Conservation (phyloP, 139 green algal genomes). For the Auxenochlorella protothecoides region DNA sequence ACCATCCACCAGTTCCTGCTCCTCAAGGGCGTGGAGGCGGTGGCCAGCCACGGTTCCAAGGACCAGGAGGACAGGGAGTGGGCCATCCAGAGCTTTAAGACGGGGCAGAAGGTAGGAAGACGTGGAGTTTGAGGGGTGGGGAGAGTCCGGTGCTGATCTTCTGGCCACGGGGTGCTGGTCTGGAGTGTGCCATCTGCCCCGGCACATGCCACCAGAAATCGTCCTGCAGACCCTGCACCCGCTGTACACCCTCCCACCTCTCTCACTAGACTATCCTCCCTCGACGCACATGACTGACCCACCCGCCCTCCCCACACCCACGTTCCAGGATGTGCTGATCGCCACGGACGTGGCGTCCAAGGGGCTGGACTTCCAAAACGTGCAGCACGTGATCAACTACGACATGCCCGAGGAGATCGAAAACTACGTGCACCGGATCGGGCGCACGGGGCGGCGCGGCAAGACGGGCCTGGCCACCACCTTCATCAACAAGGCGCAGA, state of each 20-base stretch:
- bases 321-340: slow-evolving; percentile 84
- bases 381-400: slow-evolving; percentile 98
- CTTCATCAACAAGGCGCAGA: slow-evolving; percentile 93
- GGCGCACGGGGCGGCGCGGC: slow-evolving; percentile 78
- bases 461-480: slow-evolving; percentile 97
- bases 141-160: no score
- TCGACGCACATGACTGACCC: neutral
- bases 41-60: slow-evolving; percentile 92
- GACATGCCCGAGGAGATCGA: slow-evolving; percentile 99
- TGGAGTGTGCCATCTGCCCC: no score
- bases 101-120: slow-evolving; percentile 13
- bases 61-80: slow-evolving; percentile 84
- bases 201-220: no score
- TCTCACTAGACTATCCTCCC: no score
- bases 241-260: neutral
- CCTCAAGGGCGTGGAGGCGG: slow-evolving; percentile 88
- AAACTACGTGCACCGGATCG: slow-evolving; percentile 95
- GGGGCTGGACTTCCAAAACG: slow-evolving; percentile 78
- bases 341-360: slow-evolving; percentile 96
- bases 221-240: neutral
- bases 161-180: no score
- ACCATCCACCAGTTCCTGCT: slow-evolving; percentile 90
- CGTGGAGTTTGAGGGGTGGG: neutral
- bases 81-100: slow-evolving; percentile 89
- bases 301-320: neutral